Percentiles rank a stretch among this genome's conserved stretches.
phyloP scores from a whole-genome alignment of 352 stramenopile genomes.

The Globisporangium barbulae region DNA sequence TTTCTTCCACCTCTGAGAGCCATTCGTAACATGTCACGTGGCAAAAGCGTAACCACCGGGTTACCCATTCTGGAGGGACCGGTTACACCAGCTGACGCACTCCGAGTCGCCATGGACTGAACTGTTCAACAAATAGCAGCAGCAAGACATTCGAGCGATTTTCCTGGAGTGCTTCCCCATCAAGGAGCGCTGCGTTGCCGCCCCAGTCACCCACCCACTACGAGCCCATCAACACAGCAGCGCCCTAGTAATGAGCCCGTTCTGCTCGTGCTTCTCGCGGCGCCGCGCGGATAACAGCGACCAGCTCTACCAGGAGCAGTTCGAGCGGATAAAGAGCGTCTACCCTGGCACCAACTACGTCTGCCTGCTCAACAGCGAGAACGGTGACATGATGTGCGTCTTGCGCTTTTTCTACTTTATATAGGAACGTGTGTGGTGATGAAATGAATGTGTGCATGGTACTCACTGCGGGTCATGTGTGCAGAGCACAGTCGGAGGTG shows the following conservation, averaged over 20 bases:
- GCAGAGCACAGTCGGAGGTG: conserved; percentile 67
- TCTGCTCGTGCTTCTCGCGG: conserved; percentile 72
- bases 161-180: background rate
- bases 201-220: background rate
- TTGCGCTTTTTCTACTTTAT: background rate
- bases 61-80: background rate
- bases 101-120: conserved; percentile 1
- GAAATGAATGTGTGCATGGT: background rate
- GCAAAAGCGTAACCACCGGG: background rate
- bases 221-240: background rate
- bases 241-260: conserved; percentile 36
- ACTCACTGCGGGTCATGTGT: background rate
- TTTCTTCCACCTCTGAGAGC: background rate
- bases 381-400: conserved; percentile 78
- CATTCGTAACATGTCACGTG: background rate
- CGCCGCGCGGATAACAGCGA: conserved; percentile 48
- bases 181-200: background rate
- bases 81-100: conserved; percentile 4
- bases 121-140: conserved; percentile 8
- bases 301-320: conserved; percentile 69
- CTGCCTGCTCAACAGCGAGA: conserved; percentile 74
- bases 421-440: background rate
- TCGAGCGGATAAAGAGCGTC: conserved; percentile 65
- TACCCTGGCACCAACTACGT: conserved; percentile 81
- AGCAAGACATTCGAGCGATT: background rate